These are phyloP conservation scores for Alternaria triticina DNA, from an alignment of 2,329 filamentous ascomycete species.

Conservation along the genomic window DNA sequence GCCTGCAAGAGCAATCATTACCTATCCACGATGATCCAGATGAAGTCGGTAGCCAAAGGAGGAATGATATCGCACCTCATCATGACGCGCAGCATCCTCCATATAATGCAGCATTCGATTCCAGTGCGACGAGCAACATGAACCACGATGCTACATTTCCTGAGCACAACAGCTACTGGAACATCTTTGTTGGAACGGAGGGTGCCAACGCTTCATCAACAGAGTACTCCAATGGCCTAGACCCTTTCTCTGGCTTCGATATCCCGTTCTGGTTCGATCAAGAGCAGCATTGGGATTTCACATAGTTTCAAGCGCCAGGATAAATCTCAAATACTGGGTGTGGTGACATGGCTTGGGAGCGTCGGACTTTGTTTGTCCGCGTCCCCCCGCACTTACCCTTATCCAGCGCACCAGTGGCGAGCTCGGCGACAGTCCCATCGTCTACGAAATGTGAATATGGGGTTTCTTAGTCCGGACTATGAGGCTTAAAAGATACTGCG, in stretches of 20 bases:
- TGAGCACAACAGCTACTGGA: slow-evolving; percentile 10
- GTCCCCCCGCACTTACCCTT: slow-evolving; percentile 16
- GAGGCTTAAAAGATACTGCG: background rate
- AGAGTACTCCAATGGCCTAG: slow-evolving; percentile 18
- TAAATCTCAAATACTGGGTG: background rate
- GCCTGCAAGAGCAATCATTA: background rate
- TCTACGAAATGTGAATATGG: background rate
- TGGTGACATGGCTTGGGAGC: slow-evolving; percentile 18
- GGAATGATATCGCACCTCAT: background rate
- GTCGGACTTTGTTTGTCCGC: slow-evolving; percentile 22
- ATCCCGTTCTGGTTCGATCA: slow-evolving; percentile 47
- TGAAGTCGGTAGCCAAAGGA: background rate
- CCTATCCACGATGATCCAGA: background rate
- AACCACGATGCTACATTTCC: background rate
- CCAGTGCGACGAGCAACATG: background rate
- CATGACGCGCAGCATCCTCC: background rate
- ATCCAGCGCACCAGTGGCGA: slow-evolving; percentile 1
- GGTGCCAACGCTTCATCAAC: background rate
- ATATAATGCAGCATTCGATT: background rate
- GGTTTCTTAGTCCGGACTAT: background rate
- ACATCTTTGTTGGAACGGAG: slow-evolving; percentile 11
- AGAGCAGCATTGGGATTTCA: slow-evolving; percentile 38
- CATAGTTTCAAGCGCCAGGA: slow-evolving; percentile 12
- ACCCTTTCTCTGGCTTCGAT: slow-evolving; percentile 44
- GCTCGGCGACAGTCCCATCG: background rate